Evolutionary conservation across 1,284 basidiomycete genomes (phyloP), one percentile per base, ranked within the genome.

Genomic region (Mycena sp.): DNA sequence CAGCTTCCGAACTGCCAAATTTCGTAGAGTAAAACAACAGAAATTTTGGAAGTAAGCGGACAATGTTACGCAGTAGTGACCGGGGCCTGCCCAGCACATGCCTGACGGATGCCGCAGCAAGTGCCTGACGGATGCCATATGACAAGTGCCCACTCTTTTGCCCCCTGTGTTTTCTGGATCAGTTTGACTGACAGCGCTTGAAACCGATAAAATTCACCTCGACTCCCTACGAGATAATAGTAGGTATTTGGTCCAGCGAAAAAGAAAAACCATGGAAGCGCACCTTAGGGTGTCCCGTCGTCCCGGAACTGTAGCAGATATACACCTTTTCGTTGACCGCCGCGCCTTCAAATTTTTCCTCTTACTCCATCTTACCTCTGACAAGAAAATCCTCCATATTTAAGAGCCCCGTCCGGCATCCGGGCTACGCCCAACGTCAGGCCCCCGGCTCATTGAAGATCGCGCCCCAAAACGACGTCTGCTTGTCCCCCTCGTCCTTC

Each of bases 231-330:
- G 16, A 23, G 14, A 0, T 86, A 86, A 37, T 19, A 17, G 10
- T 0, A 85, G 87, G 6, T n/a, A n/a, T n/a, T n/a, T n/a, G n/a
- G 58, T 48, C 54, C 28, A 48, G 37, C 6, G 26, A 19, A n/a
- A 5, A 29, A 23, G 21, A 35, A 14, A 14, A n/a, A n/a, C n/a
- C 9, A 14, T 14, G 38, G 91, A 91, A 67, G 72, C 55, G 32
- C 56, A 78, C 80, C 74, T 81, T 82, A 19, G 79, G 81, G 26
- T 76, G 77, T 37, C 81, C 81, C 17, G 80, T 82, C 3, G 81
- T 82, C 17, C 92, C 92, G 44, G 87, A 90, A 11, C 89, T 91
- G 78, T 91, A 92, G 61, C 83, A 86, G 56, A 93, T 75, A 64
- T 92, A 83, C 1, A 90, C 91, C 1, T 91, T 74, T 72, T 87